Conservation (phyloP, 2,329 filamentous ascomycete genomes). For the Ophiosphaerella korrae region DNA sequence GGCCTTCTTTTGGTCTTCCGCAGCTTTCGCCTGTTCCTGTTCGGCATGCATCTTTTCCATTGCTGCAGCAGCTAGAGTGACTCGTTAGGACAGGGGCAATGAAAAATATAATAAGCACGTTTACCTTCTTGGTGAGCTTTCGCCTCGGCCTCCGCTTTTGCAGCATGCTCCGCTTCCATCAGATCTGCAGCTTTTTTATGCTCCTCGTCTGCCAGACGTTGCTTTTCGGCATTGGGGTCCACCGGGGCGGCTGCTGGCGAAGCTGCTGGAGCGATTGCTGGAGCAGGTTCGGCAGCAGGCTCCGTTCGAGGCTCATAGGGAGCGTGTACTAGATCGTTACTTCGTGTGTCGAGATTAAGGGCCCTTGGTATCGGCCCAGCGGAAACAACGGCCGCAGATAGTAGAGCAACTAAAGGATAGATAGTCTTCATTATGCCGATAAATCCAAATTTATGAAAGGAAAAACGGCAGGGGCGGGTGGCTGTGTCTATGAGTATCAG, state of each 20-base stretch:
- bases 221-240: conserved; percentile 5
- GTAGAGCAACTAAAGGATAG: conserved; percentile 28
- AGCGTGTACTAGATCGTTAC: conserved; percentile 11
- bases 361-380: conserved; percentile 25
- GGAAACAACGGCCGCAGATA: conserved; percentile 23
- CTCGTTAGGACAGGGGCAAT: too few relatives aligned
- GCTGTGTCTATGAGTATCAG: conserved; percentile 4
- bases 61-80: conserved; percentile 2
- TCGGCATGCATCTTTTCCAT: conserved; percentile 5
- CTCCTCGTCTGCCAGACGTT: conserved; percentile 11
- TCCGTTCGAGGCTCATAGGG: conserved; percentile 18
- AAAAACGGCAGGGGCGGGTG: conserved; percentile 2
- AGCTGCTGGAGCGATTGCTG: conserved; percentile 7
- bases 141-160: conserved; percentile 23
- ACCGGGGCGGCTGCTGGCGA: not conserved
- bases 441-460: not conserved
- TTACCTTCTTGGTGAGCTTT: conserved; percentile 21
- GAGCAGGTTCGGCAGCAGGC: conserved; percentile 8
- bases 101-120: too few relatives aligned
- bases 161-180: conserved; percentile 27
- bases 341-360: conserved; percentile 1
- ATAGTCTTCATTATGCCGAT: conserved; percentile 31
- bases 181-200: conserved; percentile 18
- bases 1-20: conserved; percentile 7
- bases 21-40: conserved; percentile 14